Conservation (phyloP, 768 basidiomycete species). For the Leccinum longicurvipes region DNA sequence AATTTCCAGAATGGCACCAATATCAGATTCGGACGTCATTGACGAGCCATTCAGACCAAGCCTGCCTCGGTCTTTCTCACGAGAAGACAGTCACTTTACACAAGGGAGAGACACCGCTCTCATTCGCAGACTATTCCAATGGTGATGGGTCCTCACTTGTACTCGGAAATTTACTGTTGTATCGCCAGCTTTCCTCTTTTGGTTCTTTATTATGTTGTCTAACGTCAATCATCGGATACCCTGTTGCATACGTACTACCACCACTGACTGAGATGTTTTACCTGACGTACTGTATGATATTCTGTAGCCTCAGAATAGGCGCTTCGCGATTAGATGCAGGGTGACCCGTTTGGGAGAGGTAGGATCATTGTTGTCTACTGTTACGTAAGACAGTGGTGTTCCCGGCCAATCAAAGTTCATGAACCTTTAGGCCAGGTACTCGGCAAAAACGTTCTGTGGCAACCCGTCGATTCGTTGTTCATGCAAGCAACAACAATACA, state of each 20-base stretch:
- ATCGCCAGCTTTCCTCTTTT: slow-evolving; percentile 25
- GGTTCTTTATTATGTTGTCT: slow-evolving; percentile 28
- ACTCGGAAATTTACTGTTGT: slow-evolving; percentile 25
- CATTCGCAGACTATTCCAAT: slow-evolving; percentile 51
- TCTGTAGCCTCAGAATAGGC: slow-evolving; percentile 4
- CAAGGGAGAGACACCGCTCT: slow-evolving; percentile 42
- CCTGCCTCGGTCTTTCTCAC: slow-evolving; percentile 31
- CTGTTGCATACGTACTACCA: slow-evolving; percentile 37
- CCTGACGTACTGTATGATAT: slow-evolving; percentile 28
- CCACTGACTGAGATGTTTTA: slow-evolving; percentile 27
- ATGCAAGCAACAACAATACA: neutral
- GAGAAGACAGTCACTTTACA: slow-evolving; percentile 29
- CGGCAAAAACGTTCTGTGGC: neutral
- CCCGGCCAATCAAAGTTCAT: neutral
- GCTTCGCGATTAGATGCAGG: neutral
- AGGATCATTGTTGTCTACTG: neutral
- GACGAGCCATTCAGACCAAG: slow-evolving; percentile 39
- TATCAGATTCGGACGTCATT: slow-evolving; percentile 40
- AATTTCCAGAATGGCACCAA: slow-evolving; percentile 56
- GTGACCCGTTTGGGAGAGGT: too few relatives aligned
- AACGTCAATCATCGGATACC: slow-evolving; percentile 32
- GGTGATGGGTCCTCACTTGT: slow-evolving; percentile 28
- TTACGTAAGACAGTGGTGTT: neutral
- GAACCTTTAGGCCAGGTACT: too few relatives aligned
- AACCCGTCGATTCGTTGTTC: neutral